A percentile compares a stretch with the other conserved stretches of the same genome.
phyloP scores from a whole-genome alignment of 2,329 filamentous ascomycete species.

The Metarhizium guizhouense region DNA sequence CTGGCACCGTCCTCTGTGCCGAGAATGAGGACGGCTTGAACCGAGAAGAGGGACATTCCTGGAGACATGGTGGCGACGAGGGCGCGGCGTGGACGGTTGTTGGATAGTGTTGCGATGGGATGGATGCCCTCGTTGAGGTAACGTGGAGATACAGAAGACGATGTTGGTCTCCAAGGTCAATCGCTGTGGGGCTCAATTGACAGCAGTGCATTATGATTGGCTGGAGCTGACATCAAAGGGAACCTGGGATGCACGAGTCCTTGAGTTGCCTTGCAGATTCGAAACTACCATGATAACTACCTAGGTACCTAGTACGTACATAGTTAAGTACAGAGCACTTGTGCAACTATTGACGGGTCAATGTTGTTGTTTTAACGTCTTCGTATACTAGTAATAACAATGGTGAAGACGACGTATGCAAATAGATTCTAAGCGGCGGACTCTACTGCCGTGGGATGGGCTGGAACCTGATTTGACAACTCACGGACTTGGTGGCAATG shows the following conservation, averaged over 20 bases:
- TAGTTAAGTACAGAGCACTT: no score
- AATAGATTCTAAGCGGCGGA: no score
- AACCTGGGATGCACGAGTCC: neutral
- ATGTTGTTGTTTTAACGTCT: no score
- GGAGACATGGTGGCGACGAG: conserved; percentile 50
- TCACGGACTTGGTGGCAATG: no score
- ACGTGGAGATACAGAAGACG: neutral
- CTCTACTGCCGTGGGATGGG: no score
- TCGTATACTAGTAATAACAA: no score
- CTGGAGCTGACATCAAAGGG: neutral
- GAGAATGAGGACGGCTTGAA: conserved; percentile 71
- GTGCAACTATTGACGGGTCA: no score
- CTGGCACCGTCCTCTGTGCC: conserved; percentile 81
- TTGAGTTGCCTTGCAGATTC: no score
- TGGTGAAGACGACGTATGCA: no score
- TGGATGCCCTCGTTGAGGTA: neutral
- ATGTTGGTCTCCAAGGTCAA: neutral
- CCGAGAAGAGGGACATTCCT: conserved; percentile 65
- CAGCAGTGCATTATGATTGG: neutral
- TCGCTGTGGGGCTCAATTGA: neutral
- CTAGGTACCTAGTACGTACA: neutral
- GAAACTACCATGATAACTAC: no score
- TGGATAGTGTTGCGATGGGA: neutral
- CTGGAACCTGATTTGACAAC: no score
- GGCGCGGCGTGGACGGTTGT: conserved; percentile 1